Conservation (phyloP, 169 alveolate genomes). For the Babesia caballi region DNA sequence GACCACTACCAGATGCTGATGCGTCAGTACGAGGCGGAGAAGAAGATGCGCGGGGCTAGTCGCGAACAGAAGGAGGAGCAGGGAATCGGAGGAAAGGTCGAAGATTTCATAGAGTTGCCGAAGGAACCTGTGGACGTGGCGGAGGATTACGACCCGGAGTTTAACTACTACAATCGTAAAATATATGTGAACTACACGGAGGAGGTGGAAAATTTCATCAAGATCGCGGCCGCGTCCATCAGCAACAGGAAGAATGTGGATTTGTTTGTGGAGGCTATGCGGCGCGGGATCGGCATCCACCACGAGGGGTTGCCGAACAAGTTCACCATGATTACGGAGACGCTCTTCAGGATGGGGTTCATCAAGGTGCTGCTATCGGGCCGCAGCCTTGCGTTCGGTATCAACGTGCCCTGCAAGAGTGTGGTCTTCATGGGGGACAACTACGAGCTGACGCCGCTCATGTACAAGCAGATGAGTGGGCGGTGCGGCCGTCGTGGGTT, state of each 20-base stretch:
- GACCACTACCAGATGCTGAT: conserved; percentile 77
- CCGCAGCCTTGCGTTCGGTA: conserved; percentile 87
- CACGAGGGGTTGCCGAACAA: conserved; percentile 84
- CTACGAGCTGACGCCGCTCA: conserved; percentile 80
- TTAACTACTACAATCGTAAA: conserved; percentile 76
- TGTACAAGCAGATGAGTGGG: conserved; percentile 90
- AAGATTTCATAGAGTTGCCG: conserved; percentile 74
- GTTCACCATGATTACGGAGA: conserved; percentile 79
- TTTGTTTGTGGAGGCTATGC: conserved; percentile 77
- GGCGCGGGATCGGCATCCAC: conserved; percentile 89
- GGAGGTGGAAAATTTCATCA: conserved; percentile 74
- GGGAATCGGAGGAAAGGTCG: conserved; percentile 76
- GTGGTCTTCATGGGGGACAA: conserved; percentile 84
- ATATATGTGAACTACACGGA: conserved; percentile 70
- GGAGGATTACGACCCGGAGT: conserved; percentile 85
- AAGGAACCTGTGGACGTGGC: conserved; percentile 83
- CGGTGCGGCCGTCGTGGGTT: conserved; percentile 92
- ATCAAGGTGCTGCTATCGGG: conserved; percentile 83
- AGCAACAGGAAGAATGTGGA: conserved; percentile 66
- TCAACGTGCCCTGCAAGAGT: conserved; percentile 88
- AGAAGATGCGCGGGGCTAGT: conserved; percentile 75
- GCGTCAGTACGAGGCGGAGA: conserved; percentile 77
- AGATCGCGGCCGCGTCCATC: conserved; percentile 69
- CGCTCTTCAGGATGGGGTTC: conserved; percentile 82
- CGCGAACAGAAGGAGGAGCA: conserved; percentile 84